A percentile compares a stretch with the other conserved stretches of the same genome.
These are phyloP conservation scores for Venturia pyrina DNA, from an alignment of 2,329 filamentous ascomycete species.

Conservation along the genomic window DNA sequence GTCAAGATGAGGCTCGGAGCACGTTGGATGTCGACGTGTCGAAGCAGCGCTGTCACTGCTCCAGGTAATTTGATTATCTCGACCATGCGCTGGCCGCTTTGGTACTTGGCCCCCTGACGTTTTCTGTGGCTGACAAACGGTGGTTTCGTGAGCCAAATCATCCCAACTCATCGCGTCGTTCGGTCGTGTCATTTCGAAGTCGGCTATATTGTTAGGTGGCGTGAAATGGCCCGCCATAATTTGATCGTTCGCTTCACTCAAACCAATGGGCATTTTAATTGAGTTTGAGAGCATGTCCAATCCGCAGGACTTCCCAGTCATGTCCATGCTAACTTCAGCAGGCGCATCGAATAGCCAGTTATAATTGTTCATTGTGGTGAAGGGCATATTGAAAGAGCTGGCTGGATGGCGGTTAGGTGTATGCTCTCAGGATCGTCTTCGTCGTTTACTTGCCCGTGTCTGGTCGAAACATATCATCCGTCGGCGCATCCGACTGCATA, in stretches of 20 bases:
- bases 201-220: neutral
- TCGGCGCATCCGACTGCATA: conserved; percentile 25
- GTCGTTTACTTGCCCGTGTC: conserved; percentile 37
- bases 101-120: neutral
- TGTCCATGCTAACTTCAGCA: conserved; percentile 21
- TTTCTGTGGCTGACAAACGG: neutral
- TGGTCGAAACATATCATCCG: conserved; percentile 48
- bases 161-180: neutral
- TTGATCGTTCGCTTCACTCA: neutral
- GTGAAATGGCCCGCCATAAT: neutral
- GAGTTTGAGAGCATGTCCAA: neutral
- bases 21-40: neutral
- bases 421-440: conserved; percentile 2
- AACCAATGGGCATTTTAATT: conserved; percentile 10
- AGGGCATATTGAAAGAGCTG: conserved; percentile 55
- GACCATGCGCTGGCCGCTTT: neutral
- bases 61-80: neutral
- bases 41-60: neutral
- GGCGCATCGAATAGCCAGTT: conserved; percentile 51
- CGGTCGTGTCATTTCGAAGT: neutral
- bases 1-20: neutral
- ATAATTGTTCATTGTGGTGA: conserved; percentile 52
- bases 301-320: conserved; percentile 11
- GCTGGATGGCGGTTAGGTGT: conserved; percentile 24
- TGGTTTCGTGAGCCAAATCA: neutral